A percentile compares a stretch with the other conserved stretches of the same genome.
Evolutionary conservation across 208 protist genomes (phyloP).

Genomic region (Angomonas desouzai): DNA sequence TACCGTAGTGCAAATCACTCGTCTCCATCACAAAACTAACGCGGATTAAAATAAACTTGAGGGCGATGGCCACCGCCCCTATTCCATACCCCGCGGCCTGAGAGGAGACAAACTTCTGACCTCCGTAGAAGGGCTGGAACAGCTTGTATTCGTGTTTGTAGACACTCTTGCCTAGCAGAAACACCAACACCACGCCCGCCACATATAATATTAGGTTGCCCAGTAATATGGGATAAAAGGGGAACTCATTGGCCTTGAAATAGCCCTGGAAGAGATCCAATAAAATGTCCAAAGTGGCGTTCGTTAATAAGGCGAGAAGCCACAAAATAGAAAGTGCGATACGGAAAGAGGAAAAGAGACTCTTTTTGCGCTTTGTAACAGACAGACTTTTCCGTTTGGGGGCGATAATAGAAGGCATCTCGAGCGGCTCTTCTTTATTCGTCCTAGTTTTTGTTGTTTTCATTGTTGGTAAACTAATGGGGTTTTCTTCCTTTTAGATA

Average conservation of each 20-base stretch:
- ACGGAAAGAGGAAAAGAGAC: background rate
- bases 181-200: conserved; percentile 24
- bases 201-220: conserved; percentile 30
- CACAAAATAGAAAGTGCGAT: conserved; percentile 41
- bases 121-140: conserved; percentile 70
- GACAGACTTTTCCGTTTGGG: conserved; percentile 18
- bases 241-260: conserved; percentile 10
- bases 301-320: conserved; percentile 26
- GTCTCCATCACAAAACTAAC: conserved; percentile 8
- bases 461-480: background rate
- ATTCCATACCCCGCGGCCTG: conserved; percentile 55
- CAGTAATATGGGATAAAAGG: conserved; percentile 38
- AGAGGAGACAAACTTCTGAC: conserved; percentile 56
- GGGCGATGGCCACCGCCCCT: conserved; percentile 22
- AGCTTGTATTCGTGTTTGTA: conserved; percentile 32
- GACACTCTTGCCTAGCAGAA: conserved; percentile 36
- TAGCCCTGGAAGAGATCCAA: conserved; percentile 65
- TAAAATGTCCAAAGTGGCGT: conserved; percentile 50
- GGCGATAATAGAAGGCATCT: background rate
- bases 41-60: conserved; percentile 34
- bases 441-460: background rate
- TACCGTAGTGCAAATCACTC: conserved; percentile 39
- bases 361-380: background rate
- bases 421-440: background rate
- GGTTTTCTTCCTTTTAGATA: background rate